Percentiles rank a stretch among this genome's conserved stretches.
phyloP scores from a whole-genome alignment of 495 filamentous ascomycete species.

The Oidiodendron maius region DNA sequence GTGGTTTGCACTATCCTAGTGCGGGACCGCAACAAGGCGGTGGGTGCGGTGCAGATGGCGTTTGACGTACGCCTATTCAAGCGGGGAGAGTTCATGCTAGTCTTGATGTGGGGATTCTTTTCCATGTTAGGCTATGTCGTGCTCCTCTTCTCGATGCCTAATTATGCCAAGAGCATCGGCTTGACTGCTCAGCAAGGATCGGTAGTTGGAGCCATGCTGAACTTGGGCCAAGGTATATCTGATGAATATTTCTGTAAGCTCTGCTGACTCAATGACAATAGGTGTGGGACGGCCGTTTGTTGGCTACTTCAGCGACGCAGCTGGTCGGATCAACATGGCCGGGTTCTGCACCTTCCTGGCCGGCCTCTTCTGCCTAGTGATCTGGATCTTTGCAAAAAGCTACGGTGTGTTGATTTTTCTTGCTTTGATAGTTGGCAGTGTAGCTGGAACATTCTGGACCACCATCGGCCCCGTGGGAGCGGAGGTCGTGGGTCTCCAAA shows the following conservation, averaged over 20 bases:
- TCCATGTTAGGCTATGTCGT: conserved; percentile 61
- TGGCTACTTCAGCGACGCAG: conserved; percentile 55
- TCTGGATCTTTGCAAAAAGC: conserved; percentile 68
- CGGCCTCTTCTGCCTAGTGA: conserved; percentile 48
- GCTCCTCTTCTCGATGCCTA: conserved; percentile 57
- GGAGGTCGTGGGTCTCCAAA: conserved; percentile 68
- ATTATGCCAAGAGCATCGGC: conserved; percentile 55
- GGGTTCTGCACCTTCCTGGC: conserved; percentile 44
- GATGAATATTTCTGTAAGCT: not conserved
- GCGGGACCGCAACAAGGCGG: conserved; percentile 53
- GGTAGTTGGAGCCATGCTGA: conserved; percentile 60
- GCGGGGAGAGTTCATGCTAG: conserved; percentile 52
- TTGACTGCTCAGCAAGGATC: conserved; percentile 55
- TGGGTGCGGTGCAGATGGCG: conserved; percentile 45
- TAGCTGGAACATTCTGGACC: conserved; percentile 72
- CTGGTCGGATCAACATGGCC: conserved; percentile 62
- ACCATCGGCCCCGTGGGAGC: conserved; percentile 66
- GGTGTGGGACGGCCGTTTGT: conserved; percentile 56
- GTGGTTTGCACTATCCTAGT: conserved; percentile 47
- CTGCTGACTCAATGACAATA: conserved; percentile 1
- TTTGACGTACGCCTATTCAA: conserved; percentile 50
- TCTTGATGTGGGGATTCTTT: conserved; percentile 59
- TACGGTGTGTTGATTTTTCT: conserved; percentile 67
- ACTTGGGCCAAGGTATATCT: conserved; percentile 47
- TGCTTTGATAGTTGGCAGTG: conserved; percentile 60